These are phyloP conservation scores for Aureobasidium sp. DNA, from an alignment of 2,329 filamentous ascomycete genomes.

Conservation along the genomic window DNA sequence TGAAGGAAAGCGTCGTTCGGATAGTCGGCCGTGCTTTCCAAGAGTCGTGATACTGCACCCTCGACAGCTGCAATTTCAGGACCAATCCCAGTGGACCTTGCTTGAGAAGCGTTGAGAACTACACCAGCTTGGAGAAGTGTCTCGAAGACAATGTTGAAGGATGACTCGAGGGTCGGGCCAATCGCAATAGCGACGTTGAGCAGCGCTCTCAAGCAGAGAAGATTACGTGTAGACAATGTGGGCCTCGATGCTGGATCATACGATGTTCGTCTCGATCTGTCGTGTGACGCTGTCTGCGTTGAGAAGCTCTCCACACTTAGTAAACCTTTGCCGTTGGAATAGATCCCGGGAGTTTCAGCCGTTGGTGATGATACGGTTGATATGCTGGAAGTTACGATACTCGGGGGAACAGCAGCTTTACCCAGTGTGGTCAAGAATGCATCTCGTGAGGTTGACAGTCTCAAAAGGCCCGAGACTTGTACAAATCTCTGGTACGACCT, in stretches of 20 bases:
- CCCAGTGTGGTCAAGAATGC: constrained; percentile 90
- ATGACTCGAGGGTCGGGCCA: constrained; percentile 72
- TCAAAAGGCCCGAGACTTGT: constrained; percentile 83
- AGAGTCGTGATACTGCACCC: constrained; percentile 71
- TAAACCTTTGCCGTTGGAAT: constrained; percentile 62
- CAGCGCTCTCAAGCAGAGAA: constrained; percentile 81
- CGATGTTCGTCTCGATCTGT: constrained; percentile 51
- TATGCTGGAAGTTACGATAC: constrained; percentile 41
- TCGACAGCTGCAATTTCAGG: constrained; percentile 82
- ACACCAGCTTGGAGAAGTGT: constrained; percentile 90
- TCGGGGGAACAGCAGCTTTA: constrained; percentile 85
- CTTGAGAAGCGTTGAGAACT: constrained; percentile 51
- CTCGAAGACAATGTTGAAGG: constrained; percentile 87
- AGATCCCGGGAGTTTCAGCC: constrained; percentile 48
- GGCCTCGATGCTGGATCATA: constrained; percentile 38
- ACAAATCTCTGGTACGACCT: constrained; percentile 91
- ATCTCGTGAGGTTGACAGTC: constrained; percentile 78
- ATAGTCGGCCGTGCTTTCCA: constrained; percentile 89
- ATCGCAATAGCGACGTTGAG: constrained; percentile 94
- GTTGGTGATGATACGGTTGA: constrained; percentile 24
- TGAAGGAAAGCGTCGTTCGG: constrained; percentile 72
- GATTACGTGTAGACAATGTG: constrained; percentile 74
- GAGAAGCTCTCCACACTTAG: constrained; percentile 65
- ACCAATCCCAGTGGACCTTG: constrained; percentile 38
- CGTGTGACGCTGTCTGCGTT: constrained; percentile 43